Percentiles rank a stretch among this genome's conserved stretches.
These are phyloP conservation scores for Alternaria arborescens DNA, from an alignment of 2,329 filamentous ascomycete species.

Conservation along the genomic window DNA sequence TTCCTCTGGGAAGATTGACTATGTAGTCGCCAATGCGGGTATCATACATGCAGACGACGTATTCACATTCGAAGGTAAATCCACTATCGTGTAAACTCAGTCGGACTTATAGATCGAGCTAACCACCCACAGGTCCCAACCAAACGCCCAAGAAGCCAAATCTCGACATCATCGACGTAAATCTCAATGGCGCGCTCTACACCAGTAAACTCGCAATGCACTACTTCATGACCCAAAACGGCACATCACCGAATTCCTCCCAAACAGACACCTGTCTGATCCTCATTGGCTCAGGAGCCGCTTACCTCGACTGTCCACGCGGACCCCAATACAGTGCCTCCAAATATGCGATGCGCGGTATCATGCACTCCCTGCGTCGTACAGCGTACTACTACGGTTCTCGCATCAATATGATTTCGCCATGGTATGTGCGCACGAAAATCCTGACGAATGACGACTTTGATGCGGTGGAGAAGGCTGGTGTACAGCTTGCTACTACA, in stretches of 20 bases:
- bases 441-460: constrained; percentile 16
- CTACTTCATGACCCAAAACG: constrained; percentile 15
- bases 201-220: constrained; percentile 17
- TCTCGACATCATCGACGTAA: constrained; percentile 9
- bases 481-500: constrained; percentile 13
- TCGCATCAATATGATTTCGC: constrained; percentile 15
- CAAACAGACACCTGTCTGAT: constrained; percentile 18
- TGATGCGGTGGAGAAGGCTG: constrained; percentile 4
- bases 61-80: constrained; percentile 14
- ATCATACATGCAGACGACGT: constrained; percentile 16
- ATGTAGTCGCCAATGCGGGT: constrained; percentile 21
- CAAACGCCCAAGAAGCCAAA: constrained; percentile 2
- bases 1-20: constrained; percentile 1
- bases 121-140: neutral
- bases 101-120: neutral
- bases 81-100: neutral
- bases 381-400: constrained; percentile 11
- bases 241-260: neutral
- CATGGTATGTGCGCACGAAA: constrained; percentile 18
- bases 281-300: constrained; percentile 15
- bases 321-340: constrained; percentile 14
- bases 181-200: constrained; percentile 5
- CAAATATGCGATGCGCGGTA: constrained; percentile 21
- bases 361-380: constrained; percentile 16
- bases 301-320: constrained; percentile 17